Conservation (phyloP, 257 asterid species). For the Fraxinus americana region DNA sequence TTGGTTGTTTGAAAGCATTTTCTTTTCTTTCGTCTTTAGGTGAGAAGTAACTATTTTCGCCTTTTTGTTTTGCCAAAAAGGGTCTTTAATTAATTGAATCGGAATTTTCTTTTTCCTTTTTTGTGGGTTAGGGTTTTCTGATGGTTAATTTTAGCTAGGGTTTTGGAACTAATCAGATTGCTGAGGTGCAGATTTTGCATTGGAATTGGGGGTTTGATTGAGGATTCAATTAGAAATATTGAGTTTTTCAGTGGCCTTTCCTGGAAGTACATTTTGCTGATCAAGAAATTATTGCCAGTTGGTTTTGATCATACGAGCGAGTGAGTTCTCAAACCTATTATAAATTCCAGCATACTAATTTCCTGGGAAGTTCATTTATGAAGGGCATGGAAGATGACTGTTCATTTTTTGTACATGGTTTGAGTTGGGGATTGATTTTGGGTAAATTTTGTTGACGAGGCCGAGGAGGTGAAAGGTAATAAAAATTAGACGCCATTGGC, state of each 20-base stretch:
- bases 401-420: slow-evolving; percentile 23
- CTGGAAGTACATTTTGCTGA: slow-evolving; percentile 20
- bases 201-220: slow-evolving; percentile 41
- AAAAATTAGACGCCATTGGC: slow-evolving; percentile 30
- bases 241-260: slow-evolving; percentile 26
- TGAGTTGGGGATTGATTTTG: slow-evolving; percentile 20
- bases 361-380: slow-evolving; percentile 13
- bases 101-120: slow-evolving; percentile 23
- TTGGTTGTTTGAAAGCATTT: slow-evolving; percentile 31
- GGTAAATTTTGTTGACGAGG: slow-evolving; percentile 30
- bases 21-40: slow-evolving; percentile 24
- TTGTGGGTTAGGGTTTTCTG: slow-evolving; percentile 42
- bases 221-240: slow-evolving; percentile 11
- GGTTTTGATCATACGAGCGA: slow-evolving; percentile 28
- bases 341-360: slow-evolving; percentile 35
- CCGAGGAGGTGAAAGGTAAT: slow-evolving; percentile 34
- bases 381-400: slow-evolving; percentile 52
- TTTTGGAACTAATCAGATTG: slow-evolving; percentile 43
- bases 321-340: slow-evolving; percentile 25
- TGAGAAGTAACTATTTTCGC: slow-evolving; percentile 25
- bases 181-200: slow-evolving; percentile 27
- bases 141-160: slow-evolving; percentile 39
- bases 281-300: slow-evolving; percentile 27
- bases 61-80: slow-evolving; percentile 18
- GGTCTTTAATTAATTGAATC: slow-evolving; percentile 34